Evolutionary conservation across 106 monocot species (phyloP), one percentile per base, ranked within the genome.

Genomic region (Gastrodia elata): DNA sequence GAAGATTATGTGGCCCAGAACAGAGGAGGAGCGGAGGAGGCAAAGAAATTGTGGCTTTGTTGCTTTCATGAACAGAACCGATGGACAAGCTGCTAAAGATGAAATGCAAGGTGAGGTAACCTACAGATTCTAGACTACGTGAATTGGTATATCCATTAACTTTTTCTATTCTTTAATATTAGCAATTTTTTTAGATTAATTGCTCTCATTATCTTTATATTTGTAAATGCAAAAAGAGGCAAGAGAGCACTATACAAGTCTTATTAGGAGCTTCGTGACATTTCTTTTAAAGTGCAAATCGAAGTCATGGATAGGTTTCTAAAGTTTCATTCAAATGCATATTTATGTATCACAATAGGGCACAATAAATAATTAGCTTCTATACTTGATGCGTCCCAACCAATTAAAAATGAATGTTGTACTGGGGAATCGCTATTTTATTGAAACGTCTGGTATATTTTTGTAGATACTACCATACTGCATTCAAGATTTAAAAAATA

Each of bases 1-100:
- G 70, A 99, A 99, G 83, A 99, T 99, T 76, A 99, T 99, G 98
- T 99, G 98, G 98, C 98, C 98, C 80, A 86, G 98, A 48, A 99
- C 98, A n/a, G 98, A 99, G 75, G 98, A 99, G 76, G 98, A 99
- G 77, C 77, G 83, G 26, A 79, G 88, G 65, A 73, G 92, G 80
- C 93, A 93, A 84, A 84, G 98, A 77, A 99, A 99, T 81, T 99
- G 98, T 82, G 98, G 98, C 13, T 99, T 99, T 85, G 98, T 99
- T 78, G 98, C 98, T 71, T 99, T 99, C 79, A 99, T 99, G 98
- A 99, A 99, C 56, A 87, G 98, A 82, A 82, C 77, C 13, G 98
- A 99, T 76, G 98, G 88, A 71, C 98, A 99, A 41, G 93, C 98
- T 77, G 98, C 98, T 6, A 99, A 93, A 70, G 98, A 99, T 87